Evolutionary conservation across 164 flowering plant species (phyloP), one percentile per base, ranked within the genome.

Genomic region (Macadamia tetraphylla): DNA sequence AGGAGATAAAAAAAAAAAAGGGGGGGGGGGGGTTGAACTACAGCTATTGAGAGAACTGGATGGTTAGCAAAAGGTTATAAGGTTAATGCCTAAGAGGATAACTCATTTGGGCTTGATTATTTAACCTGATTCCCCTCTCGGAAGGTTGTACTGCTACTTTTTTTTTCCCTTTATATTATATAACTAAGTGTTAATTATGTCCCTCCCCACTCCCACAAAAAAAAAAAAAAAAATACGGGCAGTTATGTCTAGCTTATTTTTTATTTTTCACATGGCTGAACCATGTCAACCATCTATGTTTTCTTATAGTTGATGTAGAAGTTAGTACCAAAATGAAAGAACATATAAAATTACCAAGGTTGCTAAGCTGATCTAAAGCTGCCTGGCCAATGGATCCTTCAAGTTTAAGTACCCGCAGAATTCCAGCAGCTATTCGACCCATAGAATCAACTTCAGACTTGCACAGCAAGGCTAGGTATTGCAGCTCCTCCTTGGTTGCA

Each of bases 351-450:
- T 14, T 75, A 94, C 98, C 97, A 40, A 94, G 94, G 76, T 87
- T 94, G 85, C 87, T 84, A 29, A 94, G 94, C 76, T 94, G 97
- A 76, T 85, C 81, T 64, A 94, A 78, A 51, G 97, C 80, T 53
- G 88, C 87, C 70, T 85, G 86, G 53, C 99, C 99, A 74, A 92
- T 68, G 29, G 99, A 84, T 55, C 74, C 75, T 35, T 94, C 99
- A 59, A 94, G 84, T 80, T 90, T 92, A 64, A 94, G 86, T 23
- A 94, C 72, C 73, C 92, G 81, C 65, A 94, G 68, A 58, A 94
- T 80, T 49, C 94, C 97, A 73, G 96, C 99, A 75, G 93, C 76
- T 55, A 94, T 88, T 69, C 99, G 85, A 64, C 97, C 99, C 88
- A 90, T 79, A 29, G 99, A 89, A 13, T 89, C 99, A 72, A 90